A percentile compares a stretch with the other conserved stretches of the same genome.
These are phyloP conservation scores for Rhodotorula paludigena DNA, from an alignment of 768 basidiomycete genomes.

Conservation along the genomic window DNA sequence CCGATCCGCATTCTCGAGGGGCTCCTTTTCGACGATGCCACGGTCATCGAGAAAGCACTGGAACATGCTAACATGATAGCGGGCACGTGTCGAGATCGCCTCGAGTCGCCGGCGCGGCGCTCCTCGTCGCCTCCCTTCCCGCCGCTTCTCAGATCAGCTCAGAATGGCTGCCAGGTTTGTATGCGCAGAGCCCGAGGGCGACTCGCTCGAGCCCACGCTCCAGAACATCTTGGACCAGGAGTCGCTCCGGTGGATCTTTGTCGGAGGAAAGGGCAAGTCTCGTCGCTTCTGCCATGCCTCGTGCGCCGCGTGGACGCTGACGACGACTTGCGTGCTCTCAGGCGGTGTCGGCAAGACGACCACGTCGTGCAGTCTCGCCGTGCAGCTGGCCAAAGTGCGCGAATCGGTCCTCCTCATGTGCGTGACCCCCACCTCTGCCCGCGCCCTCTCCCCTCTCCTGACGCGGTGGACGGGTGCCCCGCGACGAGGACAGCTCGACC, in stretches of 20 bases:
- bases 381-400: conserved; percentile 80
- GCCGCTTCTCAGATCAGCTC: not conserved
- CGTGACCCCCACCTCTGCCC: conserved; percentile 9
- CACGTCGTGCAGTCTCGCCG: conserved; percentile 94
- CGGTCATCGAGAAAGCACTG: too few relatives aligned
- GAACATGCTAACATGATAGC: too few relatives aligned
- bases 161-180: conserved; percentile 18
- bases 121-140: too few relatives aligned
- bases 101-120: too few relatives aligned
- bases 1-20: too few relatives aligned
- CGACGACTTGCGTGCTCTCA: not conserved
- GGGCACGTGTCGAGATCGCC: too few relatives aligned
- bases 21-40: too few relatives aligned
- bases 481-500: conserved; percentile 57
- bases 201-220: conserved; percentile 72
- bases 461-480: not conserved
- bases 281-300: conserved; percentile 42
- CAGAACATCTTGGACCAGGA: conserved; percentile 89
- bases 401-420: conserved; percentile 97
- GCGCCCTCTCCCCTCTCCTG: not conserved
- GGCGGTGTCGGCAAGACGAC: conserved; percentile 75
- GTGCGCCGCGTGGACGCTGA: too few relatives aligned
- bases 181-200: conserved; percentile 48
- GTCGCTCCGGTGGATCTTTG: conserved; percentile 93
- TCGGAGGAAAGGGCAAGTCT: conserved; percentile 95